Base-by-base conservation (phyloP, 179 eudicot species). In the Corrigiola litoralis region DNA sequence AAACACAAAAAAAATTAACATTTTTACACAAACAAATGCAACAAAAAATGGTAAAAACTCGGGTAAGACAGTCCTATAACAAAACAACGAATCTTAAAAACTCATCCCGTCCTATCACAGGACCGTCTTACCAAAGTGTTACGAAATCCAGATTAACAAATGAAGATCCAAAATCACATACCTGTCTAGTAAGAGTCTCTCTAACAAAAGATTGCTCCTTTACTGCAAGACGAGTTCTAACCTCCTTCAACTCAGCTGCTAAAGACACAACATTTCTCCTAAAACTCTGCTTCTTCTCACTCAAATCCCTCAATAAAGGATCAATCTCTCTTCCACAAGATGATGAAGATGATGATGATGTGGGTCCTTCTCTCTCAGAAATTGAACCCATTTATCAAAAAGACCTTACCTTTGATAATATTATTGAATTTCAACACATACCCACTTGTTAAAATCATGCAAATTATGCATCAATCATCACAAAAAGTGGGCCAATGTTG, bases 241-340 rank as follows among this genome's bases (percentile, higher is more conserved):
- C 90, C 23, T 86, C 95, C 82, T 85, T 92, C 51, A 92, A 82
- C 81, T 92, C 98, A 42, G 84, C 80, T 61, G 97, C 98, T 57
- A 92, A 66, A 7, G 86, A 90, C 76, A 85, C 95, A 45, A 92
- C 96, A 71, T 85, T 84, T 33, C 87, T 68, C 58, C 91, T 73
- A 68, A 92, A 89, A 66, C 69, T 92, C 75, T 89, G 92, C 65
- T 89, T 89, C 75, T 77, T 83, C 86, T 92, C 98, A 41, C 72
- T 83, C 73, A 92, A 85, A 85, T 92, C 96, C 70, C 80, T 89
- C 81, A 90, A 70, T 68, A 92, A 71, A 25, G 98, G 98, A 78
- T 92, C 98, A 25, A 79, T 61, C 46, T 81, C 89, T 6, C 76
- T 62, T 11, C 17, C 69, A 41, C 65, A 27, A 38, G 63, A 48